Base-by-base conservation (phyloP, 768 basidiomycete species). In the Rhizopogon vesiculosus region DNA sequence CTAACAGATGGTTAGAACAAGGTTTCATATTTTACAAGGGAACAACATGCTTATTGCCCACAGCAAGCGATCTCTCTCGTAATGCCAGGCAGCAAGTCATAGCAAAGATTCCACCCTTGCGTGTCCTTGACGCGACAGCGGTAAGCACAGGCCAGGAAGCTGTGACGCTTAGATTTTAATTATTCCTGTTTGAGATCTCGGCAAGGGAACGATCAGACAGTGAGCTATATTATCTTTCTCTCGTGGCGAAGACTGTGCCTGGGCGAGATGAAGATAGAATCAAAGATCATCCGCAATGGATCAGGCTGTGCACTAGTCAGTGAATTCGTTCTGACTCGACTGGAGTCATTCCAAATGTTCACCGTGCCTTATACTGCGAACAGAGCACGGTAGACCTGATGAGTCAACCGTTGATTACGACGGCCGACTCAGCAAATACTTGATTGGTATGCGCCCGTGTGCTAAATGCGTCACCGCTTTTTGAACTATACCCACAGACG, bases 161-260 rank as follows among this genome's bases (percentile, higher is more conserved):
- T 45, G 33, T 45, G 57, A 44, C 51, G 40, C 48, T 43, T 35
- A 50, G 40, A 41, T 62, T 66, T 39, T 64, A 22, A 48, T 41
- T 44, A 43, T 39, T 25, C 28, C 31, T 45, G 16, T 9, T 53
- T 58, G 60, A 93, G 90, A 81, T 94, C 44, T 80, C 86, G 8
- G 59, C 66, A 8, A 83, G 78, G 59, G 90, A 93, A 66, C 79
- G 93, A 41, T 74, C 71, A n/a, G 93, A 95, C 63, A 82, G 84
- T 48, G 93, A 96, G 69, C 66, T 91, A 25, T 89, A 89, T 66
- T 96, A 93, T 70, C 76, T 93, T 48, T 87, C 89, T 10, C 75
- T 78, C 58, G 72, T 91, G 58, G 74, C 76, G 51, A 79, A 77
- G 45, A 67, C 79, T 41, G 76, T 75, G 29, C 71, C 74, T 41